Conservation (phyloP, 2,329 filamentous ascomycete genomes). For the Apiospora rasikravindrae region DNA sequence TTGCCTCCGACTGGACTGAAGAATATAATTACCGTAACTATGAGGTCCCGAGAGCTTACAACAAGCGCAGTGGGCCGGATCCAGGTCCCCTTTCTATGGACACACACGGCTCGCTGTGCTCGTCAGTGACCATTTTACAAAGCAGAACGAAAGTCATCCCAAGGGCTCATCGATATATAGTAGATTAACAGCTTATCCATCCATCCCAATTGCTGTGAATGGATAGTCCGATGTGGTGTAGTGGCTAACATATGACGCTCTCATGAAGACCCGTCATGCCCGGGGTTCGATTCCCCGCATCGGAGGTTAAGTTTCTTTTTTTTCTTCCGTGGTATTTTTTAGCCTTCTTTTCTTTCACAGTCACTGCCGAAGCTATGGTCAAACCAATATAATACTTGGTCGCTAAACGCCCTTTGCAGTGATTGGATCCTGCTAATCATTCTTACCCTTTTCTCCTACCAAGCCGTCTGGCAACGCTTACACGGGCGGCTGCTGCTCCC, state of each 20-base stretch:
- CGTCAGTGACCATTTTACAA: background rate
- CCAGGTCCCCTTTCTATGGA: background rate
- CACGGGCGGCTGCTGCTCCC: background rate
- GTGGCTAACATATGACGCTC: slow-evolving; percentile 1
- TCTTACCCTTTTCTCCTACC: background rate
- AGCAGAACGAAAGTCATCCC: background rate
- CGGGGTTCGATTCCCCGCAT: slow-evolving; percentile 39
- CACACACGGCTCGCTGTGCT: background rate
- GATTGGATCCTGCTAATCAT: background rate
- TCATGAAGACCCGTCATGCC: slow-evolving; percentile 22
- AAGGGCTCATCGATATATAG: background rate
- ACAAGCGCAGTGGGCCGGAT: no score
- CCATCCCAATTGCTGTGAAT: no score
- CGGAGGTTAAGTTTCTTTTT: slow-evolving; percentile 25
- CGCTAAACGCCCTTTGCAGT: background rate
- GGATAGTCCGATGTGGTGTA: background rate
- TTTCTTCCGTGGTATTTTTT: no score
- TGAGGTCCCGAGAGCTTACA: background rate
- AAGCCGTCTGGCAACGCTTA: background rate
- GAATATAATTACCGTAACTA: background rate
- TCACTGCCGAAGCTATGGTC: background rate
- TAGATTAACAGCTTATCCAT: background rate
- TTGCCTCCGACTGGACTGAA: background rate
- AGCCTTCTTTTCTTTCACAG: no score
- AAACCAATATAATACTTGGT: background rate